Evolutionary conservation across 2,329 filamentous ascomycete species (phyloP).

Genomic region (Shiraia sp.): DNA sequence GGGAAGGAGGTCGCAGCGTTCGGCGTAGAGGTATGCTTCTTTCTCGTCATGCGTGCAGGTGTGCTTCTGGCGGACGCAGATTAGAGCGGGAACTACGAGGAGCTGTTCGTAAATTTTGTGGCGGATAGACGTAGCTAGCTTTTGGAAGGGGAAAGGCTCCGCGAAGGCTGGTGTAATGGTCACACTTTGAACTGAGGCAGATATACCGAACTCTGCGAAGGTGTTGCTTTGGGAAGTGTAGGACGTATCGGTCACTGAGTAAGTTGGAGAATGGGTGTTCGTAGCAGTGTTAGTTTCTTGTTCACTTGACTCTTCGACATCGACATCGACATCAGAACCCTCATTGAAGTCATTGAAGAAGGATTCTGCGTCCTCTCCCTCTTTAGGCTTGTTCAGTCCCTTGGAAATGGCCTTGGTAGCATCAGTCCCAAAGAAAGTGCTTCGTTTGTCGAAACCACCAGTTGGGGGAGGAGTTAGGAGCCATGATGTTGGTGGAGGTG

Average conservation of each 20-base stretch:
- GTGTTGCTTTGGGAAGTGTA: not conserved
- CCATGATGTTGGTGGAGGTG: slow-evolving; percentile 10
- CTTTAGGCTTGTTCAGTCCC: slow-evolving; percentile 1
- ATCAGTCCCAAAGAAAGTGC: slow-evolving; percentile 6
- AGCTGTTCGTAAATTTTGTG: slow-evolving; percentile 26
- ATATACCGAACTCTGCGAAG: slow-evolving; percentile 3
- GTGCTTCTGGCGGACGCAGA: slow-evolving; percentile 33
- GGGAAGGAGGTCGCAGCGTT: slow-evolving; percentile 23
- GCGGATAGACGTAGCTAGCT: slow-evolving; percentile 24
- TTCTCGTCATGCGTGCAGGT: slow-evolving; percentile 17
- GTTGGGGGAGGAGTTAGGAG: slow-evolving; percentile 28
- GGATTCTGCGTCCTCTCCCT: slow-evolving; percentile 5
- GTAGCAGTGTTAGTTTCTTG: not conserved
- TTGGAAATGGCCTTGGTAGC: slow-evolving; percentile 2
- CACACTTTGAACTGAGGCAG: slow-evolving; percentile 1
- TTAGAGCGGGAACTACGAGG: slow-evolving; percentile 25
- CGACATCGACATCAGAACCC: slow-evolving; percentile 8
- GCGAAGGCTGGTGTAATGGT: not conserved
- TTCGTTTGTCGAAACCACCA: slow-evolving; percentile 8
- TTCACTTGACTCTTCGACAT: slow-evolving; percentile 3
- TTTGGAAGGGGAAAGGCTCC: slow-evolving; percentile 21
- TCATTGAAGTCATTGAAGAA: slow-evolving; percentile 15
- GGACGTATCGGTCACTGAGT: not conserved
- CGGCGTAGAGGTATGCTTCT: slow-evolving; percentile 17
- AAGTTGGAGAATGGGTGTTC: not conserved